A percentile compares a stretch with the other conserved stretches of the same genome.
These are phyloP conservation scores for Dimargaris cristalligena DNA, from an alignment of 192 early-diverging fungal genomes.

Conservation along the genomic window DNA sequence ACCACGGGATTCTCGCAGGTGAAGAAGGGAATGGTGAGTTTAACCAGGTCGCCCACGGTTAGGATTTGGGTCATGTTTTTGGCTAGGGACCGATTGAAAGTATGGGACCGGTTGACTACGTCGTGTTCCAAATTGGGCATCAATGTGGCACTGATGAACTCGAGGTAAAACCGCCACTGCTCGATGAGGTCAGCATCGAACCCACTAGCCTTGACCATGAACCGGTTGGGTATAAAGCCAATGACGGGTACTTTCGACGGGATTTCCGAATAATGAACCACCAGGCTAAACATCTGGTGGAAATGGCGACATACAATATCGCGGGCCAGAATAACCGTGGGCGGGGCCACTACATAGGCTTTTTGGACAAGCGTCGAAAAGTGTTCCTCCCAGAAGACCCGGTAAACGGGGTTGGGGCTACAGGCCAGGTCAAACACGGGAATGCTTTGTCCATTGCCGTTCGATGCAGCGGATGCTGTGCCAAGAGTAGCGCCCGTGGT, in stretches of 20 bases:
- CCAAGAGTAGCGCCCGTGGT: too few relatives aligned
- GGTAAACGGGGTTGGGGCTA: slow-evolving; percentile 15
- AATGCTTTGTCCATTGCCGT: too few relatives aligned
- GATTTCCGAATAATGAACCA: slow-evolving; percentile 27
- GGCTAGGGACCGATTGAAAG: slow-evolving; percentile 21
- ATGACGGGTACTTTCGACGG: slow-evolving; percentile 11
- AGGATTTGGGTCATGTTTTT: slow-evolving; percentile 26
- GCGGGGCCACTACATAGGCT: slow-evolving; percentile 21
- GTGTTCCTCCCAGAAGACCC: slow-evolving; percentile 18
- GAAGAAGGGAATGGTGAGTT: slow-evolving; percentile 44
- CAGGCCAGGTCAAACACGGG: slow-evolving; percentile 16
- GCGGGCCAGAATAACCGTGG: slow-evolving; percentile 23
- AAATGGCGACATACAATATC: slow-evolving; percentile 26
- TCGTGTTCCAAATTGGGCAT: neutral
- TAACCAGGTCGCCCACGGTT: slow-evolving; percentile 40
- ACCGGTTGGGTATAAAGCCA: neutral
- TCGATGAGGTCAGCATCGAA: neutral
- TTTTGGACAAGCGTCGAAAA: slow-evolving; percentile 23
- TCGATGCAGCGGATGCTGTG: too few relatives aligned
- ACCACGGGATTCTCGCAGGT: slow-evolving; percentile 45
- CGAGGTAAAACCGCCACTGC: slow-evolving; percentile 6
- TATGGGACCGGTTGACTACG: slow-evolving; percentile 6
- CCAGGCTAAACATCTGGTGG: slow-evolving; percentile 29
- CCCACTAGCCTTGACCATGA: neutral
- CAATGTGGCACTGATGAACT: slow-evolving; percentile 7